Base-by-base conservation (phyloP, 1,284 basidiomycete genomes). In the Moesziomyces sp. region DNA sequence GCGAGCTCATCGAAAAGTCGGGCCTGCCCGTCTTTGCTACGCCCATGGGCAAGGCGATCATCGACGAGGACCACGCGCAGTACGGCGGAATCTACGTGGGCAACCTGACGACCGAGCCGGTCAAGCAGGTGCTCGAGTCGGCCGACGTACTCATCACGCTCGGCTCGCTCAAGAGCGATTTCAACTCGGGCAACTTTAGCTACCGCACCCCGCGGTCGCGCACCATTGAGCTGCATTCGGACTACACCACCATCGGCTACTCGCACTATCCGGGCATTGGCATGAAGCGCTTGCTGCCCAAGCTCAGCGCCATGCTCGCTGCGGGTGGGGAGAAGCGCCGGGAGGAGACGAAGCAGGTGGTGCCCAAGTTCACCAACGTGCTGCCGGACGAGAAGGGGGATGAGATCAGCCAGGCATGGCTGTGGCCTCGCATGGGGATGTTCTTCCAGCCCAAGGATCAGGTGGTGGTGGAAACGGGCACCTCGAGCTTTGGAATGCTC, bases 21-120 rank as follows among this genome's bases (percentile, higher is more conserved):
- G 89, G 89, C 21, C 72, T 81, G 33, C 68, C 79, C 16, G 73
- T 81, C 14, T 79, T 74, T 23, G 64, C 89, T 16, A 88, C 93
- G 0, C 93, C 93, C 0, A 95, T 96, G 94, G 94, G 93, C 45
- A 96, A 96, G 85, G 89, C 90, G 0, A 88, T 90, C 0, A 86
- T 97, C 14, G 88, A 90, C 69, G 96, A 97, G 85, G 87, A 88
- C 47, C 90, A 92, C 62, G 88, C 89, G 19, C 89, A 93, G n/a
- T 97, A 92, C 84, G 94, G 94, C 57, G 95, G 95, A 16, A 91
- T 93, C 82, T 84, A 91, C 85, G 44, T 66, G 47, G 56, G 50
- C 52, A 59, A 58, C 8, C 54, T 44, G 33, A 45, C 62, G 5
- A 45, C 44, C 19, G 89, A 90, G 0, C 87, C 86, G 18, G 88